Base-by-base conservation (phyloP, 805 yeast species). In the Kodamaea lidongshanica region DNA sequence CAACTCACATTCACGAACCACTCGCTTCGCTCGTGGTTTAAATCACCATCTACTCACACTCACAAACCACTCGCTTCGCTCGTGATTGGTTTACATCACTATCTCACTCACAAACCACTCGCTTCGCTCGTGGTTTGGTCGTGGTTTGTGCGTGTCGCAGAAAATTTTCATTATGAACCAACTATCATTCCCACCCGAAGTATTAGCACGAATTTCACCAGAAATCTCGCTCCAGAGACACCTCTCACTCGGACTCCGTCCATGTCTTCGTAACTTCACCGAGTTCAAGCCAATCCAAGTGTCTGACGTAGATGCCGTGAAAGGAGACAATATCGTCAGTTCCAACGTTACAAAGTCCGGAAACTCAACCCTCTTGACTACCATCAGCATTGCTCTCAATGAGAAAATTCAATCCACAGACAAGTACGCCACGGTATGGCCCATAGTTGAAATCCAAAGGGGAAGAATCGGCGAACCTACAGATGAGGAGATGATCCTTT, bases 381-480 rank as follows among this genome's bases (percentile, higher is more conserved):
- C 79, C 1, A 71, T 85, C 8, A 72, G 79, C 2, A 78, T 82
- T 9, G 83, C 82, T 0, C 60, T 83, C 6, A 60, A 77, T 10
- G 87, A 79, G 42, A 72, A 67, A 40, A 64, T 61, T 29, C 16
- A 54, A 35, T 42, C 55, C 54, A 23, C 57, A 59, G 25, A 58
- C 16, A 39, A 43, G 4, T 54, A 38, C 35, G 37, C 56, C 4
- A 44, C 68, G 2, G 61, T 84, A 0, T 82, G 72, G 48, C 89
- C 94, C 0, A 75, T 79, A 10, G 85, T 86, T 6, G 87, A 81
- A 39, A 74, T 84, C 7, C 72, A 77, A 34, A 61, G 87, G 32
- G 95, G 95, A 17, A 65, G 85, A 31, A 50, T 60, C 6, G 92
- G 94, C 9, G 83, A 86, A 1, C 94, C 95, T 16, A 75, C 88